Evolutionary conservation across 306 rosid species (phyloP).

Genomic region (Lithocarpus polystachyus): DNA sequence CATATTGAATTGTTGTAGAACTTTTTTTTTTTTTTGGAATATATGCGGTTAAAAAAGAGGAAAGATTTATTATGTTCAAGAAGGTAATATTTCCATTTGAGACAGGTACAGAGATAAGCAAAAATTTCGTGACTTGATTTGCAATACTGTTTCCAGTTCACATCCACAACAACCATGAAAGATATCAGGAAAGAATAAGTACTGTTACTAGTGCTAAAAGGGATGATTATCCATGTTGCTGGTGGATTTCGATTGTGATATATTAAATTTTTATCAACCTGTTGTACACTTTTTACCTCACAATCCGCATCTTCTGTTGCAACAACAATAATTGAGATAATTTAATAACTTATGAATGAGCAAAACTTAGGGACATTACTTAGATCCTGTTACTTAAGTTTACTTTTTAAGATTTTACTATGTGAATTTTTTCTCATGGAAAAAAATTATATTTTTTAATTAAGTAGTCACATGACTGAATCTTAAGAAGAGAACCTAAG

Average conservation of each 20-base stretch:
- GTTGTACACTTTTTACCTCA: not conserved
- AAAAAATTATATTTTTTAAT: too few relatives aligned
- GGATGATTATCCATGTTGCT: slow-evolving; percentile 8
- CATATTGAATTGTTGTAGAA: too few relatives aligned
- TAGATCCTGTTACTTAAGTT: too few relatives aligned
- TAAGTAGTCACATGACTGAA: too few relatives aligned
- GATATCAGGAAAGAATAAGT: not conserved
- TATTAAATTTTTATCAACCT: not conserved
- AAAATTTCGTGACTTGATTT: not conserved
- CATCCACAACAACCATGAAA: slow-evolving; percentile 6
- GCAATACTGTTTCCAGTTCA: not conserved
- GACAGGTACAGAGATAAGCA: not conserved
- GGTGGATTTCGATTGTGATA: slow-evolving; percentile 22
- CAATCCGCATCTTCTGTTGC: not conserved
- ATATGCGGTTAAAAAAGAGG: not conserved
- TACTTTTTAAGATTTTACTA: too few relatives aligned
- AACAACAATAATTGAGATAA: not conserved
- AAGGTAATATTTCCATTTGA: not conserved
- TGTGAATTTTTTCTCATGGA: too few relatives aligned
- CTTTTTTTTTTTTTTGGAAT: not conserved
- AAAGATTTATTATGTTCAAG: not conserved
- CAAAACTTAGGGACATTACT: too few relatives aligned
- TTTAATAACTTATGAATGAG: too few relatives aligned
- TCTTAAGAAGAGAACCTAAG: too few relatives aligned
- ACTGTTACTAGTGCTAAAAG: not conserved